A percentile compares a stretch with the other conserved stretches of the same genome.
These are phyloP conservation scores for Heteromeles arbutifolia DNA, from an alignment of 306 rosid genomes.

Conservation along the genomic window DNA sequence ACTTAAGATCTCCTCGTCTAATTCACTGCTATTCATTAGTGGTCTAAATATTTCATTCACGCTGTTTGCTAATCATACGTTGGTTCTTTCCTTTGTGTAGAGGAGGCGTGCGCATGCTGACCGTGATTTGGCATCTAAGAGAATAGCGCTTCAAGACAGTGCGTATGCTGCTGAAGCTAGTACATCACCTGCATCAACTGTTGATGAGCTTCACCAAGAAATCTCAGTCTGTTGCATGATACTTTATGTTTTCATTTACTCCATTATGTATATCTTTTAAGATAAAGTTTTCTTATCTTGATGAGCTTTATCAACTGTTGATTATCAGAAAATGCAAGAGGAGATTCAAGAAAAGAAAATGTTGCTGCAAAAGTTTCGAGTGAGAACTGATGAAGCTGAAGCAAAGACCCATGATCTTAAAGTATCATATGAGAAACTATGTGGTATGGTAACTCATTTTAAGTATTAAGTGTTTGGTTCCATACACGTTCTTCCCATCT, in stretches of 20 bases:
- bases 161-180: conserved; percentile 41
- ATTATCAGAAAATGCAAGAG: conserved; percentile 43
- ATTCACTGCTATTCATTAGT: neutral
- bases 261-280: neutral
- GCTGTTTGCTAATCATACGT: conserved; percentile 4
- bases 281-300: conserved; percentile 9
- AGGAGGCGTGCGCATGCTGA: conserved; percentile 39
- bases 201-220: conserved; percentile 62
- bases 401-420: conserved; percentile 44
- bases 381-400: conserved; percentile 45
- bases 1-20: neutral
- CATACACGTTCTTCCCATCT: conserved; percentile 1
- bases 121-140: conserved; percentile 39
- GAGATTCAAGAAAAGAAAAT: conserved; percentile 35
- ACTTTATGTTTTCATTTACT: neutral
- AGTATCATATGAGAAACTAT: conserved; percentile 52
- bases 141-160: conserved; percentile 41
- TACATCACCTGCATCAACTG: conserved; percentile 48
- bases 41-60: neutral
- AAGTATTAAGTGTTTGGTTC: conserved; percentile 11
- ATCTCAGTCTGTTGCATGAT: conserved; percentile 53
- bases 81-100: conserved; percentile 29
- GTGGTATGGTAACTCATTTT: conserved; percentile 43
- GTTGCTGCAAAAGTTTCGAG: conserved; percentile 32
- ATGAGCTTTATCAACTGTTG: neutral